These are phyloP conservation scores for Quillaja saponaria DNA, from an alignment of 306 rosid species.

Conservation along the genomic window DNA sequence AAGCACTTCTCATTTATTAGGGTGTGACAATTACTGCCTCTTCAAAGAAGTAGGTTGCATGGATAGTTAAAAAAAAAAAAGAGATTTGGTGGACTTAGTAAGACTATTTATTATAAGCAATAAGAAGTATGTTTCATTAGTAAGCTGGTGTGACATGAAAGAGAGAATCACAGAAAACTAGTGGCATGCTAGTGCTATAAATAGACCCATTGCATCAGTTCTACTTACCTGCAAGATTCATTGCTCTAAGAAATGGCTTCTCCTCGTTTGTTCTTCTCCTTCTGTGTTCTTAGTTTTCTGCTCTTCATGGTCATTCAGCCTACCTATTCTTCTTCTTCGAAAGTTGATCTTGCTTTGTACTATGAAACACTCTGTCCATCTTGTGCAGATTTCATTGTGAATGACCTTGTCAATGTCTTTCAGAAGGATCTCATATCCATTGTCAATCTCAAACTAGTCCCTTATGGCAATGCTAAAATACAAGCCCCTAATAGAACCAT, in stretches of 20 bases:
- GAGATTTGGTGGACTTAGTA: no score
- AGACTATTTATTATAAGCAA: no score
- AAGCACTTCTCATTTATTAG: no score
- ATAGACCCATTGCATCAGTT: no score
- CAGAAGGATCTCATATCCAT: not conserved
- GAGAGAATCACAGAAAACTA: no score
- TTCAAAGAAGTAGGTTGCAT: no score
- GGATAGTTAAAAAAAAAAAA: no score
- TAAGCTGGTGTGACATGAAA: no score
- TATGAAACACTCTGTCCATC: not conserved
- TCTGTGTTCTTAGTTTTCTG: not conserved
- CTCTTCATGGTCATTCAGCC: not conserved
- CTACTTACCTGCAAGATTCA: no score
- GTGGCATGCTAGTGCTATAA: no score
- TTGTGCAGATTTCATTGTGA: not conserved
- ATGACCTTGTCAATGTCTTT: not conserved
- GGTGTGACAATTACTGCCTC: no score
- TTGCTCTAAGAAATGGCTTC: constrained; percentile 2
- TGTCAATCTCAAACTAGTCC: not conserved
- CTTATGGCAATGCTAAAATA: constrained; percentile 1
- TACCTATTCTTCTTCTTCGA: not conserved
- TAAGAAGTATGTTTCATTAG: no score
- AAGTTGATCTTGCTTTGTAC: not conserved
- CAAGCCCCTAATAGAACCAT: not conserved
- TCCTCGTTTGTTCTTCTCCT: not conserved